Base-by-base conservation (phyloP, 2,329 filamentous ascomycete genomes). In the Spiromastix sp. region DNA sequence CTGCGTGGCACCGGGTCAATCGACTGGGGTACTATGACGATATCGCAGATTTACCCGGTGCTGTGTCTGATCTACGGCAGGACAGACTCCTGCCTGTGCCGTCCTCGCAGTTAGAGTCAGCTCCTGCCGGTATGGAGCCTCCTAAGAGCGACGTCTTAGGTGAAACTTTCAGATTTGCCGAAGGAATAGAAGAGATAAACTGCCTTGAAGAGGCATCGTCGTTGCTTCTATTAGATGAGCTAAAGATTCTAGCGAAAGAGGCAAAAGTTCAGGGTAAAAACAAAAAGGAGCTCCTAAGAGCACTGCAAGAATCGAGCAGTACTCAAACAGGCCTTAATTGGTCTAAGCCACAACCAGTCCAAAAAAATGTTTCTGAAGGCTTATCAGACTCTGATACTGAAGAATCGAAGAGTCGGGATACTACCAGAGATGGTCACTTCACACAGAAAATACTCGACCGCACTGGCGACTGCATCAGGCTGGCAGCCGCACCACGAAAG, bases 191-290 rank as follows among this genome's bases (percentile, higher is more conserved):
- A 38, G 70, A 81, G 6, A 86, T 96, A 41, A 78, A 68, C 4
- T 81, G 77, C 1, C 61, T 96, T 2, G 81, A 93, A 54, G 85
- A 94, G 55, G 87, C 87, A 2, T 82, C 84, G 0, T 76, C 80
- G 1, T 64, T 96, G 1, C 62, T 98, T 4, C 74, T 77, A n/a
- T 65, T 96, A 0, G 86, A 95, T 30, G 91, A 98, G 60, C 67
- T 96, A 15, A 96, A 91, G 53, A 54, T 59, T 0, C 60, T 98
- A 8, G 84, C 86, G 1, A 95, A 85, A 53, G 85, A 94, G 45
- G 83, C 79, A 3, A 94, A 86, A 48, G 72, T 93, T 0, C 77
- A 83, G 48, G 89, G 89, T 2, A 91, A 84, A 57, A 94, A 83
- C 49, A 98, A 98, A 56, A 67, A 72, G 22, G 86, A 93, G 22